A percentile compares a stretch with the other conserved stretches of the same genome.
Conservation (phyloP, 176 grass and related monocot species). For the Oryza longistaminata region DNA sequence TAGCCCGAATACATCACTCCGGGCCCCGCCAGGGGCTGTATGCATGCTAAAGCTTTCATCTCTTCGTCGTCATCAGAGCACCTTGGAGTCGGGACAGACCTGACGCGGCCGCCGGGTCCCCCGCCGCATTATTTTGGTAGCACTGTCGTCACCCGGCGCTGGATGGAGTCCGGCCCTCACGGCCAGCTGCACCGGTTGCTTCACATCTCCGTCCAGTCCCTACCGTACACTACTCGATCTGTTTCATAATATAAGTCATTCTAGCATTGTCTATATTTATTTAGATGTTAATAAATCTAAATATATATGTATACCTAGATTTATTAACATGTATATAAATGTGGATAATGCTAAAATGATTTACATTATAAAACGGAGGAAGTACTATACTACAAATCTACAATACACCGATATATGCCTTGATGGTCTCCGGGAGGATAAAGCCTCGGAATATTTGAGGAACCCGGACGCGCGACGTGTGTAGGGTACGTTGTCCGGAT, state of each 20-base stretch:
- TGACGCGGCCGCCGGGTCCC: neutral
- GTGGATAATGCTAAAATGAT: no score
- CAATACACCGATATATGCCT: neutral
- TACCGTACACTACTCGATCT: no score
- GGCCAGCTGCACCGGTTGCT: neutral
- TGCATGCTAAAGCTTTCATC: neutral
- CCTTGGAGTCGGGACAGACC: neutral
- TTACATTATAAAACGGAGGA: no score
- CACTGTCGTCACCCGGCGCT: neutral
- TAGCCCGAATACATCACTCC: no score
- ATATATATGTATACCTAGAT: no score
- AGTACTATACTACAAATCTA: no score
- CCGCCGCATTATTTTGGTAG: no score
- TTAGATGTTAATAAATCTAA: no score
- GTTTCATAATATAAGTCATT: no score
- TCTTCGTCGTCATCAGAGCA: neutral
- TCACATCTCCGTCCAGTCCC: neutral
- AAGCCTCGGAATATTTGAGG: slow-evolving; percentile 29
- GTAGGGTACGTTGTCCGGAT: neutral
- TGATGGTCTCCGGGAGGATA: neutral
- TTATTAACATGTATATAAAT: no score
- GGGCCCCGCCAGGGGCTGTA: no score
- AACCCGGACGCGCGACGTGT: slow-evolving; percentile 8
- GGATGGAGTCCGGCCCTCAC: neutral
- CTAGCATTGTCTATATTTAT: no score